Base-by-base conservation (phyloP, 179 eudicot genomes). In the Silene vulgaris region DNA sequence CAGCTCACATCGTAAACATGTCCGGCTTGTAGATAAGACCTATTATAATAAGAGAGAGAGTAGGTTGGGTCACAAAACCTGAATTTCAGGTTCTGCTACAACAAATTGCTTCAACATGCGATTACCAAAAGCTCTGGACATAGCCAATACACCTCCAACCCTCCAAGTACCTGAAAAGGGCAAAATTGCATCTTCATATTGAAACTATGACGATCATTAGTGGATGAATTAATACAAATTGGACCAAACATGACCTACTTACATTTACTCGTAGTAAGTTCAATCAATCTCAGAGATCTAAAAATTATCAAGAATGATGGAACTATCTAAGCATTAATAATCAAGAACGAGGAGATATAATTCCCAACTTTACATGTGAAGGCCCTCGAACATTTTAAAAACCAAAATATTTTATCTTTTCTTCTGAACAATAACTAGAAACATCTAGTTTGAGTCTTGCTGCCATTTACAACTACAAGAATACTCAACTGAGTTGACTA, bases 121-220 rank as follows among this genome's bases (percentile, higher is more conserved):
- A 76, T 96, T 90, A 20, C 97, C 99, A 85, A 96, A 96, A 82
- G 99, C 99, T 78, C 99, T 97, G 37, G 99, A 96, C 99, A 96
- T 96, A 28, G 99, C 99, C 78, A 95, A 85, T 68, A 95, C 97
- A 74, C 99, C 99, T 72, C 97, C 97, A 66, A 95, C 99, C 76
- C 99, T 88, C 99, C 99, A 96, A 72, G 99, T 96, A 23, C 99
- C 99, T 96, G 88, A 57, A 74, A 84, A 77, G 65, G 3, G 75
- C 37, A 72, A 66, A 40, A 4, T 65, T 54, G 2, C 9, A 48
- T 40, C 20, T 65, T 70, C 61, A 70, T 40, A 40, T 7, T 12
- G 56, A 40, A 9, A 69, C 21, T 21, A 19, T 63, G 67, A 63
- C 67, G 26, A 26, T 63, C 35, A 21, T 63, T 21, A 8, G 35